Conservation (phyloP, 2,329 filamentous ascomycete species). For the Alternaria gaisen region DNA sequence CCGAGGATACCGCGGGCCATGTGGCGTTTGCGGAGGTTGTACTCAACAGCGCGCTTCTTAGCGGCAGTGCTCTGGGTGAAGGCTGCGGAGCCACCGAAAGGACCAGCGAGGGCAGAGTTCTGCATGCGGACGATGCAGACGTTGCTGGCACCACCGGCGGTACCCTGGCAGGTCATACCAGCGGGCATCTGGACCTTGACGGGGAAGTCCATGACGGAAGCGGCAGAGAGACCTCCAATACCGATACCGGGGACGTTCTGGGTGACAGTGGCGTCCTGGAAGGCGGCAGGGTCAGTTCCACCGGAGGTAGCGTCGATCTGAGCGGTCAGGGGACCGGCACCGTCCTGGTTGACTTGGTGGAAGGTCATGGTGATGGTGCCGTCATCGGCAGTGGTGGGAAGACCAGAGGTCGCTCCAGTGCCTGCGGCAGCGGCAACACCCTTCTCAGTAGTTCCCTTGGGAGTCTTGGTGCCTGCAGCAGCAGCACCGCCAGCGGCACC, state of each 20-base stretch:
- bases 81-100: slow-evolving; percentile 72
- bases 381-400: slow-evolving; percentile 69
- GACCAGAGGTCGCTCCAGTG: slow-evolving; percentile 61
- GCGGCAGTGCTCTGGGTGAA: slow-evolving; percentile 69
- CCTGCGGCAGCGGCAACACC: slow-evolving; percentile 65
- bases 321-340: slow-evolving; percentile 70
- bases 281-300: slow-evolving; percentile 67
- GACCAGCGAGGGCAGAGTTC: slow-evolving; percentile 69
- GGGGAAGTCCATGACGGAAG: slow-evolving; percentile 70
- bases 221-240: slow-evolving; percentile 66
- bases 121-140: slow-evolving; percentile 72
- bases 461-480: slow-evolving; percentile 58
- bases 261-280: slow-evolving; percentile 66
- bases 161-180: slow-evolving; percentile 72
- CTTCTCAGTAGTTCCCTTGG: slow-evolving; percentile 59
- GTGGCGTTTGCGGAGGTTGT: slow-evolving; percentile 54
- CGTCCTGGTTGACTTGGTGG: slow-evolving; percentile 76
- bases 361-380: slow-evolving; percentile 71
- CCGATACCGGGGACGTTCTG: slow-evolving; percentile 68
- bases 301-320: slow-evolving; percentile 70
- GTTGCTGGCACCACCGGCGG: slow-evolving; percentile 65
- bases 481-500: slow-evolving; percentile 8
- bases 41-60: slow-evolving; percentile 70
- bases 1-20: slow-evolving; percentile 48
- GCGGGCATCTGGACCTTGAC: slow-evolving; percentile 71